Evolutionary conservation across 768 basidiomycete genomes (phyloP), one percentile per base, ranked within the genome.

Genomic region (Lentinula guzmanii): DNA sequence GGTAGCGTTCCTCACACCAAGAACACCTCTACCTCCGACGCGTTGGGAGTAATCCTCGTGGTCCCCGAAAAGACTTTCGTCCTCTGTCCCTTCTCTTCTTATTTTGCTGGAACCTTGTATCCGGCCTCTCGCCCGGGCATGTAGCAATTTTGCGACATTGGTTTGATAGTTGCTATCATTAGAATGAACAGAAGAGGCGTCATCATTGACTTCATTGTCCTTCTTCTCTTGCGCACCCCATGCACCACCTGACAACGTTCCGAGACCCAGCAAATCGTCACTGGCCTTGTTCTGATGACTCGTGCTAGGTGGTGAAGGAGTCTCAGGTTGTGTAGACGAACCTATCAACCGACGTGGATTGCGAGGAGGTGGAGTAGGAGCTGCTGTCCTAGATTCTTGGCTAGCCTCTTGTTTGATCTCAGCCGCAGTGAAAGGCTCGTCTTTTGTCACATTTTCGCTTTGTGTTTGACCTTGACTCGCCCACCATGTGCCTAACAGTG

Each of bases 401-500:
- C 46, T 48, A 21, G 16, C 21, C 21, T 43, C 28, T 57, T 45
- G 71, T 70, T 4, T 68, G 62, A 31, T 69, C 59, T 54, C 74
- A 8, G 75, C 74, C n/a, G 72, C 69, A 34, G 69, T 67, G 28
- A 75, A 71, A 13, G 73, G 68, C 2, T 56, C 55, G 13, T 56
- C 35, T 58, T 53, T 63, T 57, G 21, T 67, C 58, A 4, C 68
- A 60, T 16, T 64, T 68, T 28, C 70, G 72, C 15, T 68, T 60
- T 35, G 60, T 52, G 53, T 46, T 45, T 48, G 51, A 53, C 37
- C 51, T 15, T 62, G 65, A 62, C 13, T 75, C 74, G 42, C 41
- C 55, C 71, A 70, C 61, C 77, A 83, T 11, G 76, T 72, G 28
- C 81, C 78, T 52, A 89, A 72, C 21, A 89, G 73, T 31, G 85